Percentiles rank a stretch among this genome's conserved stretches.
These are phyloP conservation scores for Earliella scabrosa DNA, from an alignment of 1,284 basidiomycete species.

Conservation along the genomic window DNA sequence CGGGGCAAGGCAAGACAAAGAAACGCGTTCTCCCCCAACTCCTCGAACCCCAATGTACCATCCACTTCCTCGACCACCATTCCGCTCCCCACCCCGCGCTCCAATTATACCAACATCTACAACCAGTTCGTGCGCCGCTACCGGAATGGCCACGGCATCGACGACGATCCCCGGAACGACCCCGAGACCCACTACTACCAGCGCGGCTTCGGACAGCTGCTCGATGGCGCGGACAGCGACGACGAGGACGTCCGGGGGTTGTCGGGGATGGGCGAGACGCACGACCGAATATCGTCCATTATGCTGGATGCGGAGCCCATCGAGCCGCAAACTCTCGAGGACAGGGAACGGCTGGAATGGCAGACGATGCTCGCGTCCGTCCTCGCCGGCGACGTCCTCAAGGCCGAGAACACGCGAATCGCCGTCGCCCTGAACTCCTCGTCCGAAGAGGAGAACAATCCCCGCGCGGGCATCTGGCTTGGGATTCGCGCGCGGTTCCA, in stretches of 20 bases:
- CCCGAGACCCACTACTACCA: conserved; percentile 79
- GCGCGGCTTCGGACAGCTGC: conserved; percentile 68
- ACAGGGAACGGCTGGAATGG: conserved; percentile 89
- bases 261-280: conserved; percentile 46
- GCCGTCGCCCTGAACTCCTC: conserved; percentile 72
- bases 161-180: conserved; percentile 72
- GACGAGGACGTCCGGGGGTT: conserved; percentile 64
- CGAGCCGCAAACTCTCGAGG: conserved; percentile 68
- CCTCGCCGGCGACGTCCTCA: conserved; percentile 90
- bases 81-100: conserved; percentile 33
- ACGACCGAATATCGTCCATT: conserved; percentile 57
- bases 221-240: conserved; percentile 76
- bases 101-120: conserved; percentile 70
- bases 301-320: conserved; percentile 63
- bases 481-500: conserved; percentile 88
- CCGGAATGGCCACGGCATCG: conserved; percentile 57
- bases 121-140: conserved; percentile 79
- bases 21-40: conserved; percentile 39
- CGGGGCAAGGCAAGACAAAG: conserved; percentile 42
- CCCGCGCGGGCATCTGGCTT: conserved; percentile 82
- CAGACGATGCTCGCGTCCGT: conserved; percentile 94
- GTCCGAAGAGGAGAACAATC: conserved; percentile 70
- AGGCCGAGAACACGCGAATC: conserved; percentile 91
- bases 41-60: conserved; percentile 33
- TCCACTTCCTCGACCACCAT: conserved; percentile 34